Evolutionary conservation across 2,329 filamentous ascomycete genomes (phyloP).

Genomic region (Alternaria tenuissima): DNA sequence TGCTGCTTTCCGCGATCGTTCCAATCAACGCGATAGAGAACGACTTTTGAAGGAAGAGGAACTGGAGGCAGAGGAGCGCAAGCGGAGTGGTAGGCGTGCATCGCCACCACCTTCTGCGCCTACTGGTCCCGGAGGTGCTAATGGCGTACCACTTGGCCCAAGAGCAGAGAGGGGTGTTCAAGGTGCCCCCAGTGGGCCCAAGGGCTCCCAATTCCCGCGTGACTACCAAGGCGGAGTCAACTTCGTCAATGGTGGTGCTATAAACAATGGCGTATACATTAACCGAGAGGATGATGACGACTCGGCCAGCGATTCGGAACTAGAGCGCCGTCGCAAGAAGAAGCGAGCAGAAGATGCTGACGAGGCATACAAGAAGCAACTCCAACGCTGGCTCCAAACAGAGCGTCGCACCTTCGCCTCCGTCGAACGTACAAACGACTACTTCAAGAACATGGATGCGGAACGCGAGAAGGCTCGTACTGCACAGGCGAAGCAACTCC

Average conservation of each 20-base stretch:
- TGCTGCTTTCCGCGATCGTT: slow-evolving; percentile 89
- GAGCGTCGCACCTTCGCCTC: slow-evolving; percentile 86
- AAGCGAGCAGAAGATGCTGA: slow-evolving; percentile 80
- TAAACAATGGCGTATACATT: slow-evolving; percentile 64
- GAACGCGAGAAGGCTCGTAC: slow-evolving; percentile 70
- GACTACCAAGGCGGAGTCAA: slow-evolving; percentile 79
- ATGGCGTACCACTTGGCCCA: slow-evolving; percentile 79
- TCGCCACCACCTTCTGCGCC: slow-evolving; percentile 67
- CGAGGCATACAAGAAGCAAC: slow-evolving; percentile 82
- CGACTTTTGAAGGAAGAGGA: slow-evolving; percentile 89
- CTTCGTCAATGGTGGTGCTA: slow-evolving; percentile 81
- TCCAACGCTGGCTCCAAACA: slow-evolving; percentile 88
- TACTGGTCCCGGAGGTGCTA: slow-evolving; percentile 69
- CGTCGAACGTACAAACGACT: slow-evolving; percentile 81
- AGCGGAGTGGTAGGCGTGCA: slow-evolving; percentile 73
- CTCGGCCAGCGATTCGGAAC: slow-evolving; percentile 84
- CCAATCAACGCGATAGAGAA: slow-evolving; percentile 86
- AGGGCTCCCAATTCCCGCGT: slow-evolving; percentile 70
- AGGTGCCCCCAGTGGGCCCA: slow-evolving; percentile 78
- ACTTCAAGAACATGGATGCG: slow-evolving; percentile 77
- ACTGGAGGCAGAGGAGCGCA: slow-evolving; percentile 84
- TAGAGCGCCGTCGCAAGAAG: slow-evolving; percentile 74
- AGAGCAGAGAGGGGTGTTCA: slow-evolving; percentile 69
- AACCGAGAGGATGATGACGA: slow-evolving; percentile 84
- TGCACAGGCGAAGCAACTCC: slow-evolving; percentile 74